Base-by-base conservation (phyloP, 495 filamentous ascomycete species). In the Xylaria curta region DNA sequence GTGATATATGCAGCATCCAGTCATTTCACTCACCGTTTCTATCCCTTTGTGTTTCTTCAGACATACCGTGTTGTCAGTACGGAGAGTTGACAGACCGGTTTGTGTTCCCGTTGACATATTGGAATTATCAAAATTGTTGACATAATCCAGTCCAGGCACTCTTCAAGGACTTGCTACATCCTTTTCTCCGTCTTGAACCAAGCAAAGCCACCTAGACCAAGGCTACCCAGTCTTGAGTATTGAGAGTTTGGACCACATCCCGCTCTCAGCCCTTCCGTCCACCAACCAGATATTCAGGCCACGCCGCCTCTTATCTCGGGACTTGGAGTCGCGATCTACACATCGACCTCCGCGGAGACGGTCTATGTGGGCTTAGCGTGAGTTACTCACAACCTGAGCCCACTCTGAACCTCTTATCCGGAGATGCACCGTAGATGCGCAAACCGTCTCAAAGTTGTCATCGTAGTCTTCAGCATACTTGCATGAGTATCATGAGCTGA, bases 341-440 rank as follows among this genome's bases (percentile, higher is more conserved):
- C 58, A 53, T 72, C 66, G 65, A 51, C 65, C 63, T 70, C 76
- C 76, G 76, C 76, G 76, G 76, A 78, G 73, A 78, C 68, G 68
- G 71, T 26, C 61, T n/a, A 47, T 66, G 47, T 61, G 68, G 56
- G 24, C 44, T 72, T 75, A 71, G 71, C 49, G 74, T 65, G 69
- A 72, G 66, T 51, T 44, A 44, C 59, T 59, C 53, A 42, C 62
- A 44, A 60, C 62, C 31, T 36, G 73, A 59, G 68, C 71, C 73
- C 72, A 67, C 33, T 24, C 64, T 36, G 53, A 66, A 72, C 68
- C 68, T 73, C 69, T 53, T 59, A 65, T 71, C 75, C 76, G 76
- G 76, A 78, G 73, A 78, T 78, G 76, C 76, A 75, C 68, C 74
- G 56, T 76, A 73, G 49, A 71, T 68, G 60, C n/a, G 66, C 49